Conservation (phyloP, 2,329 filamentous ascomycete species). For the Orbilia oligospora region DNA sequence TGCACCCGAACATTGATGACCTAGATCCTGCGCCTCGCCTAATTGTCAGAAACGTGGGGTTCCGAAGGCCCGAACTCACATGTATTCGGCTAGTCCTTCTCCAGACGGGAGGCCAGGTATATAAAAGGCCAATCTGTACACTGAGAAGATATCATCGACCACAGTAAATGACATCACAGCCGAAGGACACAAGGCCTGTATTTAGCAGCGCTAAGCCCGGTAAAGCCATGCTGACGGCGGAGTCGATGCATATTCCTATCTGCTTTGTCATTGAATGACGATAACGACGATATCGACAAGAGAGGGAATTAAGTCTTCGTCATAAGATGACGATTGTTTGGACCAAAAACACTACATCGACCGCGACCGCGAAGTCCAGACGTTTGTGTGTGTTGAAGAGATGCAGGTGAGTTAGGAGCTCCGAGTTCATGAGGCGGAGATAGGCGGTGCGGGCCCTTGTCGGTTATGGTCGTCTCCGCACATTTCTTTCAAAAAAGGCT, state of each 20-base stretch:
- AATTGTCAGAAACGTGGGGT: slow-evolving; percentile 38
- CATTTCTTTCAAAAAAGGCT: slow-evolving; percentile 39
- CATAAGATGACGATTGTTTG: slow-evolving; percentile 56
- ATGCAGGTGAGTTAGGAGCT: slow-evolving; percentile 55
- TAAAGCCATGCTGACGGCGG: slow-evolving; percentile 49
- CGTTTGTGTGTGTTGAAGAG: slow-evolving; percentile 53
- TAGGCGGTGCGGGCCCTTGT: slow-evolving; percentile 56
- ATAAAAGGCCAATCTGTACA: slow-evolving; percentile 9
- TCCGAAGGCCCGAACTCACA: slow-evolving; percentile 40
- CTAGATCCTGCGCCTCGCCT: slow-evolving; percentile 44
- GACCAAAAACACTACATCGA: not conserved
- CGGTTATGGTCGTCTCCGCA: slow-evolving; percentile 55
- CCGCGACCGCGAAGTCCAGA: slow-evolving; percentile 11
- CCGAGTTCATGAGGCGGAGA: slow-evolving; percentile 39
- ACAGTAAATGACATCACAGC: slow-evolving; percentile 51
- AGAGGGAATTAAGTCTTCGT: slow-evolving; percentile 48
- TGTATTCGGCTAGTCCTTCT: slow-evolving; percentile 8
- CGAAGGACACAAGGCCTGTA: not conserved
- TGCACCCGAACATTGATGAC: slow-evolving; percentile 42
- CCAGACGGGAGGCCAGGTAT: slow-evolving; percentile 15
- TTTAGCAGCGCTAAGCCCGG: slow-evolving; percentile 45
- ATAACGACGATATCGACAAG: slow-evolving; percentile 45
- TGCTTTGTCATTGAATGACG: slow-evolving; percentile 44
- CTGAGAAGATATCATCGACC: slow-evolving; percentile 40
- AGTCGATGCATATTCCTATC: slow-evolving; percentile 27